Conservation (phyloP, 176 grass and related monocot genomes). For the Puya raimondii region DNA sequence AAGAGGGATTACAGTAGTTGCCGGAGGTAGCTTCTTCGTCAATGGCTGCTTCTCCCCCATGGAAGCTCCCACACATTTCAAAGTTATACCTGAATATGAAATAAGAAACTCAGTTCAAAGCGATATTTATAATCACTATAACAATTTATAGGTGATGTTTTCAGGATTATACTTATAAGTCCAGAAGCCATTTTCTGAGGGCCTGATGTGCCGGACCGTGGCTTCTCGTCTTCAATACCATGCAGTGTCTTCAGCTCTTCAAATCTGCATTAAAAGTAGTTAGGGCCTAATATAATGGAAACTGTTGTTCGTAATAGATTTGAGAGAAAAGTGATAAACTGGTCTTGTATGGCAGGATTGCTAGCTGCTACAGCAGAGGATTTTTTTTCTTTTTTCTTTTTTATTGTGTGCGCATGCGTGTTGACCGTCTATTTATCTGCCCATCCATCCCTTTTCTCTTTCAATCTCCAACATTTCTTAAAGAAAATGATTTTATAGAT, state of each 20-base stretch:
- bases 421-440: too few species aligned
- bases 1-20: slow-evolving; percentile 53
- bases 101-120: neutral
- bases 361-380: neutral
- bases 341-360: neutral
- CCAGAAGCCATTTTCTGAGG: slow-evolving; percentile 78
- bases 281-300: neutral
- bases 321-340: neutral
- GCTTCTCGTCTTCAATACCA: slow-evolving; percentile 83
- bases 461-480: too few species aligned
- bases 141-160: neutral
- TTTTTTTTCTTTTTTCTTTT: too few species aligned
- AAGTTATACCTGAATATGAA: slow-evolving; percentile 44
- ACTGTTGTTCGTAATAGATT: neutral
- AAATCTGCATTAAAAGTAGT: slow-evolving; percentile 44
- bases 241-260: slow-evolving; percentile 59
- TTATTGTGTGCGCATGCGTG: too few species aligned
- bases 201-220: slow-evolving; percentile 40
- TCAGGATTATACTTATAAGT: slow-evolving; percentile 53
- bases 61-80: slow-evolving; percentile 94
- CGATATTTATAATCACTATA: neutral
- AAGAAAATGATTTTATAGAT: too few species aligned
- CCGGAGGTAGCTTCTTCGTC: slow-evolving; percentile 68
- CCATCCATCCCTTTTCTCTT: too few species aligned
- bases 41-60: slow-evolving; percentile 82